Conservation (phyloP, 257 asterid species). For the Capsicum chinense region DNA sequence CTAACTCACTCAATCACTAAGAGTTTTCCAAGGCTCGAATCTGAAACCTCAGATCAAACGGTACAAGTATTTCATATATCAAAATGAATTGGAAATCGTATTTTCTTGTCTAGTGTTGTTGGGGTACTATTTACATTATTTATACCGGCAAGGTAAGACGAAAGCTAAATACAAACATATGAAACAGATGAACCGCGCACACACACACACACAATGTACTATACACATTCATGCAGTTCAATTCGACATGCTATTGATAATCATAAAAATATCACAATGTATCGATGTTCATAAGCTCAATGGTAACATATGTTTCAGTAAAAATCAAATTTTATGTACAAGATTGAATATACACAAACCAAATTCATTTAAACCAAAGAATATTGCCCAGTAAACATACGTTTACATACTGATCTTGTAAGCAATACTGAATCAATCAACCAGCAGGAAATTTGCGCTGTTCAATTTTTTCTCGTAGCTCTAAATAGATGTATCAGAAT, state of each 20-base stretch:
- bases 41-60: neutral
- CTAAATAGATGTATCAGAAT: slow-evolving; percentile 50
- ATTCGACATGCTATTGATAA: neutral
- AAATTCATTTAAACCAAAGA: slow-evolving; percentile 27
- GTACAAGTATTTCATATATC: neutral
- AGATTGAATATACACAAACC: slow-evolving; percentile 28
- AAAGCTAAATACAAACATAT: too few relatives aligned
- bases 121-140: neutral
- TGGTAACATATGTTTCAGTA: neutral
- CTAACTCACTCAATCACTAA: neutral
- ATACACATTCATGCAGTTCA: neutral
- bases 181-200: too few relatives aligned
- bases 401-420: slow-evolving; percentile 13
- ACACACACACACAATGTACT: neutral
- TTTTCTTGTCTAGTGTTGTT: neutral
- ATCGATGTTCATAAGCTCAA: neutral
- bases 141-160: too few relatives aligned
- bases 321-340: slow-evolving; percentile 24
- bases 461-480: neutral
- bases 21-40: neutral
- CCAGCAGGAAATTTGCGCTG: neutral
- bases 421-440: slow-evolving; percentile 5
- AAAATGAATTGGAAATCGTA: neutral
- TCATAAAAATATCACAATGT: neutral
- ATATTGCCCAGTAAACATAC: slow-evolving; percentile 31